Conservation (phyloP, 176 grass and related monocot genomes). For the Ensete ventricosum region DNA sequence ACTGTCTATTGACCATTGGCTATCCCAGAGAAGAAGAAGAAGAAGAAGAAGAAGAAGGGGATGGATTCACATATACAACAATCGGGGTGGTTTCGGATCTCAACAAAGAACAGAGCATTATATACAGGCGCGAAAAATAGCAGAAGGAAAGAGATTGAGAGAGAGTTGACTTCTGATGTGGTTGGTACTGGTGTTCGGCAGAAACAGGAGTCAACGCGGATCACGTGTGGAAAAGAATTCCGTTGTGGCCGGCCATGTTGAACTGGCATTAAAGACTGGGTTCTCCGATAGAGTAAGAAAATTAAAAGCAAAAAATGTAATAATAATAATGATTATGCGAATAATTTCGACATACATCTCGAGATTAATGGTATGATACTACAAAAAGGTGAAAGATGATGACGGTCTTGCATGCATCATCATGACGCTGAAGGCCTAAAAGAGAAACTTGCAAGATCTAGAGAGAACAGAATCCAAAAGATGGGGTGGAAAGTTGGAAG, state of each 20-base stretch:
- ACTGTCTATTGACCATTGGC: background rate
- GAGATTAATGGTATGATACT: too few relatives aligned
- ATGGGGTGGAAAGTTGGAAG: background rate
- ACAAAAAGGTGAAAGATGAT: too few relatives aligned
- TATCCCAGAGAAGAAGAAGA: background rate
- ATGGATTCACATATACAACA: background rate
- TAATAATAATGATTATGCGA: too few relatives aligned
- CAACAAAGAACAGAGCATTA: too few relatives aligned
- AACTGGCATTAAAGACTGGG: too few relatives aligned
- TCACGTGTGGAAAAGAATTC: background rate
- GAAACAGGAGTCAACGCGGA: background rate
- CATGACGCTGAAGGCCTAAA: too few relatives aligned
- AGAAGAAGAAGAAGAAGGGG: background rate
- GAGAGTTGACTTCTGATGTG: conserved; percentile 4
- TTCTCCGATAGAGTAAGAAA: too few relatives aligned
- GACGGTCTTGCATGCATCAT: too few relatives aligned
- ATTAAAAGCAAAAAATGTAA: too few relatives aligned
- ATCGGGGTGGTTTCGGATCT: background rate
- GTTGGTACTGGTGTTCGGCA: background rate
- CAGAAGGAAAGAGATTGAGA: background rate
- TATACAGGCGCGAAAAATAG: background rate
- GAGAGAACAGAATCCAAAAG: background rate
- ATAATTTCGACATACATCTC: too few relatives aligned
- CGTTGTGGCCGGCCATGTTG: too few relatives aligned
- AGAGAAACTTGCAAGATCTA: too few relatives aligned